phyloP scores from a whole-genome alignment of 2,329 filamentous ascomycete genomes.

The Phaeomoniella chlamydospora region DNA sequence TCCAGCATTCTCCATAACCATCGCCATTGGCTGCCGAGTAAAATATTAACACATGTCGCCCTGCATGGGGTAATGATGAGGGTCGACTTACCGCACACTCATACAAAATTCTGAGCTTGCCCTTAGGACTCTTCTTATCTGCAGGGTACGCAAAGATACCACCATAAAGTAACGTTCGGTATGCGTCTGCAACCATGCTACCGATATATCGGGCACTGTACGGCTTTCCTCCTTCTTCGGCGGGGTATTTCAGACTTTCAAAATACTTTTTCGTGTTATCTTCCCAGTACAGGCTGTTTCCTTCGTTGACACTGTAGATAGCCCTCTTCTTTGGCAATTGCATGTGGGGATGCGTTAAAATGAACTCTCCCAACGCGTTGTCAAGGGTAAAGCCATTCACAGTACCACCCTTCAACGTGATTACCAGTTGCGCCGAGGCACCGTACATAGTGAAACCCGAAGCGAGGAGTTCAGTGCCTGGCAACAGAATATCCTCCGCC shows the following conservation, averaged over 20 bases:
- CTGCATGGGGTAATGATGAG: too few relatives aligned
- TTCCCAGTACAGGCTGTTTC: constrained; percentile 94
- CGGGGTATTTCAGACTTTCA: constrained; percentile 70
- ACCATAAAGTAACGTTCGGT: constrained; percentile 86
- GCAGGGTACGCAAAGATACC: constrained; percentile 96
- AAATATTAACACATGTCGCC: background rate
- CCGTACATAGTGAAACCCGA: constrained; percentile 99
- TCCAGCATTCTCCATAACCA: constrained; percentile 97
- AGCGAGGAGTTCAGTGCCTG: constrained; percentile 54
- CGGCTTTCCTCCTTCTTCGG: constrained; percentile 56
- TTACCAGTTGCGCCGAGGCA: constrained; percentile 86
- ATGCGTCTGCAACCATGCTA: constrained; percentile 96
- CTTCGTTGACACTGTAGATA: constrained; percentile 98
- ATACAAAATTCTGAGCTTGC: constrained; percentile 92
- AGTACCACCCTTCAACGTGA: constrained; percentile 83
- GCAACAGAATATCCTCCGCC: constrained; percentile 63
- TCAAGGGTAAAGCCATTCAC: constrained; percentile 99
- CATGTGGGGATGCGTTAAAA: constrained; percentile 95
- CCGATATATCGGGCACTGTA: constrained; percentile 95
- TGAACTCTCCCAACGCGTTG: constrained; percentile 94
- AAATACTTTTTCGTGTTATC: constrained; percentile 79
- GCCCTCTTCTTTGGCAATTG: constrained; percentile 60
- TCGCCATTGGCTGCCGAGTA: constrained; percentile 59
- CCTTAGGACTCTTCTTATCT: constrained; percentile 97
- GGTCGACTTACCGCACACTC: constrained; percentile 59